phyloP scores from a whole-genome alignment of 371 early-diverging fungal species.

The Mortierella sp. region DNA sequence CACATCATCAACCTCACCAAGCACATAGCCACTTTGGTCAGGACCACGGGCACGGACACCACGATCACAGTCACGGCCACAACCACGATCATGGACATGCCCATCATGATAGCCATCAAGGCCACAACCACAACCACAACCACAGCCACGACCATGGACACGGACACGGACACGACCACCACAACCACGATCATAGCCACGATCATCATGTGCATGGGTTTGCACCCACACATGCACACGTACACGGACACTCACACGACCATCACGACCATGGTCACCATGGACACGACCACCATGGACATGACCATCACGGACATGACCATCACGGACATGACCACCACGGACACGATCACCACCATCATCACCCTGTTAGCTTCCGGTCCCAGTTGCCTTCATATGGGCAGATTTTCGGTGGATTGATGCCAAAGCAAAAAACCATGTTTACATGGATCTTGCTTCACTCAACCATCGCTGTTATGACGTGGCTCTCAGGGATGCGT shows the following conservation, averaged over 20 bases:
- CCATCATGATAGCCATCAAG: slow-evolving; percentile 23
- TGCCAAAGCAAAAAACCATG: slow-evolving; percentile 70
- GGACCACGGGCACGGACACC: slow-evolving; percentile 5
- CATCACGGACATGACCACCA: slow-evolving; percentile 44
- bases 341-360: slow-evolving; percentile 29
- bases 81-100: slow-evolving; percentile 26
- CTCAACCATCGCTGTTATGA: slow-evolving; percentile 58
- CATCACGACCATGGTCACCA: slow-evolving; percentile 15
- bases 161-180: slow-evolving; percentile 14
- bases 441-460: slow-evolving; percentile 72
- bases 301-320: slow-evolving; percentile 32
- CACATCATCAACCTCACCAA: slow-evolving; percentile 6
- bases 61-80: slow-evolving; percentile 31
- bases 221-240: slow-evolving; percentile 10
- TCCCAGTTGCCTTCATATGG: slow-evolving; percentile 56
- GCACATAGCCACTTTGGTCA: slow-evolving; percentile 8
- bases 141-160: slow-evolving; percentile 1
- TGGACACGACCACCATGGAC: slow-evolving; percentile 16
- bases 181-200: background rate
- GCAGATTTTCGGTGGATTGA: slow-evolving; percentile 62
- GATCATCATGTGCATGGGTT: slow-evolving; percentile 15
- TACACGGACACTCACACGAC: slow-evolving; percentile 8
- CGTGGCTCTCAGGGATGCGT: slow-evolving; percentile 66
- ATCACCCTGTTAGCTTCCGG: slow-evolving; percentile 53
- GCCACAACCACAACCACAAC: slow-evolving; percentile 21